phyloP scores from a whole-genome alignment of 179 eudicot genomes.

The Beta lomatogona region DNA sequence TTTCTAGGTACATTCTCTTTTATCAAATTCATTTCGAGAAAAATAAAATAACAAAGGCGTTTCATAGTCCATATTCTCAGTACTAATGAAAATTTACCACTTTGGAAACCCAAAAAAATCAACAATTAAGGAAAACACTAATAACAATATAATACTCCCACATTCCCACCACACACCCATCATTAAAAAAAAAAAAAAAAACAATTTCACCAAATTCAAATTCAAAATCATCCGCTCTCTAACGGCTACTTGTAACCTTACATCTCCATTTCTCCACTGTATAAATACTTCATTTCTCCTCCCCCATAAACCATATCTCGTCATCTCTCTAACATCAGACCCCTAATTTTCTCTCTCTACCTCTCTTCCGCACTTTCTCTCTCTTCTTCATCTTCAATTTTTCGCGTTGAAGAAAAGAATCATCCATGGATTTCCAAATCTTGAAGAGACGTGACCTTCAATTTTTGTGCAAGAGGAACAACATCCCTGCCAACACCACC shows the following conservation, averaged over 20 bases:
- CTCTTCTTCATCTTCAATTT: slow-evolving; percentile 35
- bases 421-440: slow-evolving; percentile 71
- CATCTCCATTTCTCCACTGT: neutral
- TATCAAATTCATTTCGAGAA: too few species aligned
- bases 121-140: neutral
- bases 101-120: neutral
- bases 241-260: slow-evolving; percentile 22
- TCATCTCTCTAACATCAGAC: neutral
- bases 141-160: neutral
- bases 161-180: neutral
- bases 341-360: slow-evolving; percentile 10
- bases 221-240: slow-evolving; percentile 28
- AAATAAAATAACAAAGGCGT: too few species aligned
- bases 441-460: slow-evolving; percentile 77
- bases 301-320: slow-evolving; percentile 23
- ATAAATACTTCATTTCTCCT: neutral
- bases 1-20: too few species aligned
- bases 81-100: neutral
- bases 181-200: neutral
- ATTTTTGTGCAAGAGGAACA: slow-evolving; percentile 80
- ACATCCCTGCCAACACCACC: slow-evolving; percentile 81
- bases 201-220: slow-evolving; percentile 23
- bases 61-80: neutral
- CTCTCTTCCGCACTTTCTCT: neutral
- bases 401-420: slow-evolving; percentile 30